Percentiles rank a stretch among this genome's conserved stretches.
Evolutionary conservation across 225 moss, liverwort and hornwort species (phyloP).

Genomic region (Pseudisothecium myosuroides): DNA sequence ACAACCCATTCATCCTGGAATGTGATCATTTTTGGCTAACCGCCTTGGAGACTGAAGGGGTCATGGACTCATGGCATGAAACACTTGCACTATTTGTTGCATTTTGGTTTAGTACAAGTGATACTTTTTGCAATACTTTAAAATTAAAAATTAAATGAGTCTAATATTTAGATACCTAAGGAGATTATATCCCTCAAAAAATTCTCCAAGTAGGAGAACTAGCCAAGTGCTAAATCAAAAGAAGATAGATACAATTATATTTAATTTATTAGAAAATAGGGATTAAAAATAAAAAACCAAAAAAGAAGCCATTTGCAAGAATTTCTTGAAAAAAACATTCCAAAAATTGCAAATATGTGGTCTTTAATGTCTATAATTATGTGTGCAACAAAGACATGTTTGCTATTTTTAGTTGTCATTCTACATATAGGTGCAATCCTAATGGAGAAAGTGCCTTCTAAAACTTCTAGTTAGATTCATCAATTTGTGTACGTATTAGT

Average conservation of each 20-base stretch:
- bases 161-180: accelerated
- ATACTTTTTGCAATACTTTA: neutral
- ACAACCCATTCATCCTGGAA: neutral
- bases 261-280: neutral
- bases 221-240: too few relatives aligned
- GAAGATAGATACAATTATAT: too few relatives aligned
- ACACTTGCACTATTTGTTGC: neutral
- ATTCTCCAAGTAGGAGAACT: too few relatives aligned
- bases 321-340: neutral
- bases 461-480: neutral
- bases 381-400: neutral
- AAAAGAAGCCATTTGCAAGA: neutral
- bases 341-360: accelerated
- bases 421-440: neutral
- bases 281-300: neutral
- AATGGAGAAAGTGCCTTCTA: neutral
- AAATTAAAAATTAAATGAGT: too few relatives aligned
- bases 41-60: too few relatives aligned
- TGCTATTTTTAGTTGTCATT: neutral
- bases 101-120: neutral
- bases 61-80: neutral
- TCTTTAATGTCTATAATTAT: neutral
- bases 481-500: too few relatives aligned
- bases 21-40: neutral
- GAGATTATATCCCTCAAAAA: neutral